Conservation (phyloP, 352 stramenopile species). For the Pythium guiyangense region DNA sequence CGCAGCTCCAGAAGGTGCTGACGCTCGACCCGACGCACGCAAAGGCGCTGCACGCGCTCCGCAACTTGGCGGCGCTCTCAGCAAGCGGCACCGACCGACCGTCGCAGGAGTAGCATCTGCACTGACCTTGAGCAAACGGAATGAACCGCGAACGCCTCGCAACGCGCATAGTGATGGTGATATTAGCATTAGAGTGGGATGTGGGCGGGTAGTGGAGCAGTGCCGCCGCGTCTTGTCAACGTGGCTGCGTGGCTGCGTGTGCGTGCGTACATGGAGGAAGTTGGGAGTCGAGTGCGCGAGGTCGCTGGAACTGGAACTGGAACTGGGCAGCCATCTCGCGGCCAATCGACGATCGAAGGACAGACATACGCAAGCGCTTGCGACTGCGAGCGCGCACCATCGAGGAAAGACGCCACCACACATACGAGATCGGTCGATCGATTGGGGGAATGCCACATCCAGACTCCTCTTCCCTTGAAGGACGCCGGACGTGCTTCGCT, state of each 20-base stretch:
- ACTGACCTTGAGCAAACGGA: too few species aligned
- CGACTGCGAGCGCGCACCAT: constrained; percentile 8
- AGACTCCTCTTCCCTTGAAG: constrained; percentile 20
- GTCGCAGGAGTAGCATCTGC: background rate
- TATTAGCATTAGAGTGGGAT: background rate
- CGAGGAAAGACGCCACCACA: constrained; percentile 13
- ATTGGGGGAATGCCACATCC: constrained; percentile 3
- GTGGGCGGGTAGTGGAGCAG: too few species aligned
- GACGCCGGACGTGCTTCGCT: background rate
- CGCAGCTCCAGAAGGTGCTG: constrained; percentile 27
- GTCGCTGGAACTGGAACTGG: constrained; percentile 11
- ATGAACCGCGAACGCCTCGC: too few species aligned
- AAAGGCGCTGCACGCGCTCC: constrained; percentile 29
- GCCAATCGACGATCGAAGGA: constrained; percentile 3
- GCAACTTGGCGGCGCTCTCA: constrained; percentile 11
- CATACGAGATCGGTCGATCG: constrained; percentile 8
- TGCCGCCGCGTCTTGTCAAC: background rate
- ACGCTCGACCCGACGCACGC: constrained; percentile 29
- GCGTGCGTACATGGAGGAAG: background rate
- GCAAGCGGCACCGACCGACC: background rate
- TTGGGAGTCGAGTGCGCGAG: background rate
- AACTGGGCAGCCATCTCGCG: constrained; percentile 2
- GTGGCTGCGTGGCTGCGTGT: background rate
- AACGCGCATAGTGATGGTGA: background rate
- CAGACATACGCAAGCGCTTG: constrained; percentile 9